Evolutionary conservation across 176 grass and related monocot species (phyloP), one percentile per base, ranked within the genome.

Genomic region (Oryza rufipogon): DNA sequence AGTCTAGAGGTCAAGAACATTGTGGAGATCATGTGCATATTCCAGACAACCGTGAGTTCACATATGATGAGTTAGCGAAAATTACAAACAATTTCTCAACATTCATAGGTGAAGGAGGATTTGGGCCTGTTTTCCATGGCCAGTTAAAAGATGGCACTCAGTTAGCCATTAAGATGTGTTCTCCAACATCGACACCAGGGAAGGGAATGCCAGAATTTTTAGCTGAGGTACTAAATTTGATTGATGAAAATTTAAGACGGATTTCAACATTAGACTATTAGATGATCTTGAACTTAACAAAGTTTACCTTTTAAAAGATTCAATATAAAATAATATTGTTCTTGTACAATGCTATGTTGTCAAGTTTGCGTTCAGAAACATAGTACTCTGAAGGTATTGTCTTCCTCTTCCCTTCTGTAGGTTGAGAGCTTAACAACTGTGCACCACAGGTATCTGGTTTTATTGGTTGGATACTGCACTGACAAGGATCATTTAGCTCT

Each of bases 21-120:
- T 11, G 7, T 52, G 33, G 15, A 48, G 23, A 5, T 32, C 23
- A 74, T 11, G 1, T 36, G 11, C 26, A 75, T 2, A 52, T 17
- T 16, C 34, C 33, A 2, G 68, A 76, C 3, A 75, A 16, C 20
- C 49, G 56, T 34, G 54, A 65, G 67, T 86, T 90, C 64, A 86
- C 88, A 38, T 70, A 82, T 6, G 45, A 71, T 4, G 76, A 90
- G n/a, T 23, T 90, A 16, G 67, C 38, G 48, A 22, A 63, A 39
- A 86, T 90, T 52, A 90, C 88, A 46, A 82, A 78, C 2, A 77
- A 86, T 34, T 90, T 90, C 26, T 38, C 36, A 15, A 1, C 6
- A 22, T 30, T 23, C 17, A 81, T 90, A 72, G 88, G 88, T 32
- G 74, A 75, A 71, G 83, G 88, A 60, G 88, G 88, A 19, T 90